phyloP scores from a whole-genome alignment of 2,329 filamentous ascomycete species.

The Biscogniauxia sp. region DNA sequence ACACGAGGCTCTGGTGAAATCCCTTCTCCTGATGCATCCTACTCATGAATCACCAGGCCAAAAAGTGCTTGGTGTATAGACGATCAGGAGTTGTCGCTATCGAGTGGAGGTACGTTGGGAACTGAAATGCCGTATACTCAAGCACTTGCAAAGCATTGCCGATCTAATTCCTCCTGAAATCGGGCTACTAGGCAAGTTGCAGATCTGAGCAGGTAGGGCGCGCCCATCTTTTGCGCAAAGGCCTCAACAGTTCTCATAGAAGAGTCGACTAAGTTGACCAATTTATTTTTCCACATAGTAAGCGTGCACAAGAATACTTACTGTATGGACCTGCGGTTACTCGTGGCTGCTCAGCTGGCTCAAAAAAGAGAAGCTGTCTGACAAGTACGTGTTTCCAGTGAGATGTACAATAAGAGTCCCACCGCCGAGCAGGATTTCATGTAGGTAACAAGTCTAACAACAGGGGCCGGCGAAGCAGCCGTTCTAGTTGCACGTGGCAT shows the following conservation, averaged over 20 bases:
- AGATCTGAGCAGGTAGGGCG: not conserved
- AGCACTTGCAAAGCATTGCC: not conserved
- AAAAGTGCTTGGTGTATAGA: not conserved
- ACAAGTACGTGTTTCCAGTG: not conserved
- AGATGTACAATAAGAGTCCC: not conserved
- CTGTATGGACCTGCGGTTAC: not conserved
- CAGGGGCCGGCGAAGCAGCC: not conserved
- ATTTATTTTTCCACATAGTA: not conserved
- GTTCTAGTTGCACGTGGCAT: not conserved
- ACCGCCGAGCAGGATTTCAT: not conserved
- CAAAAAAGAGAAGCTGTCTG: not conserved
- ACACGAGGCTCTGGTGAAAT: not conserved
- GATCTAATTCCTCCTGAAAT: not conserved
- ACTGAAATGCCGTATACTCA: not conserved
- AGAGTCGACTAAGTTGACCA: not conserved
- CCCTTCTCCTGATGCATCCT: not conserved
- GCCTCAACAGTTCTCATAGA: not conserved
- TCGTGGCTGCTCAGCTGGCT: not conserved
- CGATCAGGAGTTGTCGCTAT: not conserved
- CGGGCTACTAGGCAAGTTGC: not conserved
- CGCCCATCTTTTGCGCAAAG: not conserved
- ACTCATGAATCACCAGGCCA: not conserved
- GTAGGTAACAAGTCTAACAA: not conserved
- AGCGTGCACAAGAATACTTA: not conserved
- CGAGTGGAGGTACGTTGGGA: not conserved